Base-by-base conservation (phyloP, 2,329 filamentous ascomycete genomes). In the Apiospora pterosperma region DNA sequence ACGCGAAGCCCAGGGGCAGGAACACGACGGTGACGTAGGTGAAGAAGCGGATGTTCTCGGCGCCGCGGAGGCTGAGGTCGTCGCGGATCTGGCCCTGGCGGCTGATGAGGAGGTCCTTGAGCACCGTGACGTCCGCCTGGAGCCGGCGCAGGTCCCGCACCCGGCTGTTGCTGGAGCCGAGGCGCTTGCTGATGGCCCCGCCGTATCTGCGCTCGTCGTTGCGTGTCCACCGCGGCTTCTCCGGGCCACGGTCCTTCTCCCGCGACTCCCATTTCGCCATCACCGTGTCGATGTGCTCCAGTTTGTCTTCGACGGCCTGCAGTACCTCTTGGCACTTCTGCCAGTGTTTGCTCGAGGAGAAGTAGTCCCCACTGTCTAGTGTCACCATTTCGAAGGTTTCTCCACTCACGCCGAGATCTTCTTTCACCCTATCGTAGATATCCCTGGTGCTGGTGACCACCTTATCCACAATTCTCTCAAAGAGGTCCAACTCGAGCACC, bases 1-100 rank as follows among this genome's bases (percentile, higher is more conserved):
- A 65, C 1, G 72, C 72, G 31, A 78, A 74, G 8, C 74, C 72
- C 0, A 75, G 65, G 0, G 75, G 75, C 3, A 77, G 65, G 65
- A 77, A 77, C 25, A 77, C 70, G 5, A 75, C 73, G 0, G 75
- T 78, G 4, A 75, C 72, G 60, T 76, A 76, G 1, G 76, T 77
- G 62, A 78, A 77, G 44, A 72, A 68, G 0, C 70, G 70, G 55
- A 77, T 71, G 58, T 76, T 73, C 52, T 75, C 70, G 0, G 71
- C 69, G 1, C 66, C 61, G 12, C 63, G 58, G 16, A 68, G 41
- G 11, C 64, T 58, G 4, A 68, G 59, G 19, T 69, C 67, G 12
- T 67, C 42, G 4, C 68, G 64, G 2, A 63, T 60, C 5, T 67
- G 67, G 5, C 65, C 64, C 44, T 61, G 41, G 2, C 59, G 42